Evolutionary conservation across 331 rosid species (phyloP), one percentile per base, ranked within the genome.

Genomic region (Malus hybrid): DNA sequence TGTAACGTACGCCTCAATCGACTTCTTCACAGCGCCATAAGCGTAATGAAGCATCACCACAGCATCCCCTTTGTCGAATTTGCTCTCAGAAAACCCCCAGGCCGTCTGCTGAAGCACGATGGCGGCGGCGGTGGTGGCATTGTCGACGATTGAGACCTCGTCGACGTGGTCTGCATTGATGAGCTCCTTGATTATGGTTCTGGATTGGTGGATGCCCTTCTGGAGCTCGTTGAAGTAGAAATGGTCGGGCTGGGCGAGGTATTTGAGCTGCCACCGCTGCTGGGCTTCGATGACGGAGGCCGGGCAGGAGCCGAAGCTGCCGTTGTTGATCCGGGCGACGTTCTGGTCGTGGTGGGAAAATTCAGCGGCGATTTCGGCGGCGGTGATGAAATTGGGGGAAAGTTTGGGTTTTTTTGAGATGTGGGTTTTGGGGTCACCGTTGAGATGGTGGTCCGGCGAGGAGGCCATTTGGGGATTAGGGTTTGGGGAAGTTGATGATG

Each of bases 61-160:
- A 13, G 89, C 97, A 54, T 95, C 97, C 0, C 93, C 97, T 6
- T 81, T 80, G 18, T 86, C 67, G 72, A 87, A 95, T 6, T n/a
- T 81, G 8, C 97, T 90, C 78, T 92, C 96, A 7, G 85, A 79
- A 71, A 95, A 95, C 46, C 86, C 86, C 93, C 97, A 86, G 1
- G 97, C 91, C 39, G 85, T 48, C 34, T 89, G 89, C 78, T 95
- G 97, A 57, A 95, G 90, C 66, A 90, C 92, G 28, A 95, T 90
- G 73, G 99, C 89, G n/a, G 96, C 97, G 16, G 97, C 97, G 10
- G 97, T 92, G 84, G 99, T 95, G 85, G 99, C 97, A 81, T 95
- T 95, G 69, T 95, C 99, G 10, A 95, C 97, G 67, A 95, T 76
- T 1, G 98, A 84, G 80, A 95, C 83, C 85, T 95, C 96, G 18